Percentiles rank a stretch among this genome's conserved stretches.
phyloP scores from a whole-genome alignment of 2,329 filamentous ascomycete genomes.

The Fusarium xylarioides region DNA sequence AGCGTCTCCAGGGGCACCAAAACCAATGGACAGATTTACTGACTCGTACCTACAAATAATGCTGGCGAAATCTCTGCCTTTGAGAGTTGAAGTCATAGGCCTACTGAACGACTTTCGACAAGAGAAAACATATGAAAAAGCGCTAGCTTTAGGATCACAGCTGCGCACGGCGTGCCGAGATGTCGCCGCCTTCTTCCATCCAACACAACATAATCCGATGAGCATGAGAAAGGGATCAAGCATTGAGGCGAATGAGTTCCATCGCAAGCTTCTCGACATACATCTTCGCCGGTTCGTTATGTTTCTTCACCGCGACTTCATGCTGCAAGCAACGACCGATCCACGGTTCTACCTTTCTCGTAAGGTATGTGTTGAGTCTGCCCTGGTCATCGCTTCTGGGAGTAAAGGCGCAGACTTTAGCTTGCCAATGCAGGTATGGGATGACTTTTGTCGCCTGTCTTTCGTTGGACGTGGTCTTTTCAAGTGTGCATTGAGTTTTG shows the following conservation, averaged over 20 bases:
- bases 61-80: slow-evolving; percentile 31
- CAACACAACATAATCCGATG: background rate
- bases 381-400: slow-evolving; percentile 36
- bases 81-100: slow-evolving; percentile 33
- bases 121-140: slow-evolving; percentile 34
- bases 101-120: slow-evolving; percentile 38
- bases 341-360: slow-evolving; percentile 41
- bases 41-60: slow-evolving; percentile 38
- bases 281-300: slow-evolving; percentile 40
- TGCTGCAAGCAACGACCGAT: slow-evolving; percentile 36
- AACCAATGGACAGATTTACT: slow-evolving; percentile 21
- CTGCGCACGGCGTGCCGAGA: slow-evolving; percentile 37
- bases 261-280: slow-evolving; percentile 38
- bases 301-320: slow-evolving; percentile 43
- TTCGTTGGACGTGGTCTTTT: slow-evolving; percentile 41
- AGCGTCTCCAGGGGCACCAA: background rate
- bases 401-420: slow-evolving; percentile 26
- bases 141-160: slow-evolving; percentile 29
- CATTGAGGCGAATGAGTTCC: slow-evolving; percentile 32
- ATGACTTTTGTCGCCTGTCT: slow-evolving; percentile 35
- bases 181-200: slow-evolving; percentile 36
- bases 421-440: slow-evolving; percentile 27
- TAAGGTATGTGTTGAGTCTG: slow-evolving; percentile 39
- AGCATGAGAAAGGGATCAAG: background rate
- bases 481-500: slow-evolving; percentile 41